Conservation (phyloP, 2,329 filamentous ascomycete species). For the Clarireedia sp. region DNA sequence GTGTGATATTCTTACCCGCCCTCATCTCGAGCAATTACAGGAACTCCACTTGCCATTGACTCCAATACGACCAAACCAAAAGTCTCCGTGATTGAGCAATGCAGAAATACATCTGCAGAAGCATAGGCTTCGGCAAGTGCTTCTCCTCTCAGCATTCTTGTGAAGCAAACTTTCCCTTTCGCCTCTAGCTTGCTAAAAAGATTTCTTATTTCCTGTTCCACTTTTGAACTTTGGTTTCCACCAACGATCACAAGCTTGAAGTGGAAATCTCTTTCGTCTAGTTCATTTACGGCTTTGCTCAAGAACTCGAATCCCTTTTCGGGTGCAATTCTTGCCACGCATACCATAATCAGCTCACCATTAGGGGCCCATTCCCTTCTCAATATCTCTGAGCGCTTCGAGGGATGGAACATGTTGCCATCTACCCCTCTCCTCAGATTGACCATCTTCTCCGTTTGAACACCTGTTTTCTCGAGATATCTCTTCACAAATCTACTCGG, state of each 20-base stretch:
- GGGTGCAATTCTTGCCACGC: conserved; percentile 57
- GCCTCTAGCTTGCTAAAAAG: conserved; percentile 45
- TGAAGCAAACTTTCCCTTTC: conserved; percentile 53
- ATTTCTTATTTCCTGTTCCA: conserved; percentile 53
- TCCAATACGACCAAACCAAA: conserved; percentile 65
- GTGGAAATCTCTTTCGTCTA: conserved; percentile 46
- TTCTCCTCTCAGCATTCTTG: conserved; percentile 54
- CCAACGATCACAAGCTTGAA: conserved; percentile 63
- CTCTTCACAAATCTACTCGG: conserved; percentile 54
- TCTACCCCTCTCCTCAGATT: conserved; percentile 58
- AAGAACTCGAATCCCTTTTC: conserved; percentile 67
- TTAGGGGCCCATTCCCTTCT: conserved; percentile 49
- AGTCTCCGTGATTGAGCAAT: conserved; percentile 63
- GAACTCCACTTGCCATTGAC: conserved; percentile 62
- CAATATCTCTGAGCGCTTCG: conserved; percentile 42
- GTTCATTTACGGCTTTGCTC: conserved; percentile 43
- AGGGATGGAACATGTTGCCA: conserved; percentile 52
- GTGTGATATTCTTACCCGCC: conserved; percentile 34
- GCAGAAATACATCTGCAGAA: conserved; percentile 60
- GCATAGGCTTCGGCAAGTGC: conserved; percentile 59
- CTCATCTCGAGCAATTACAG: conserved; percentile 60
- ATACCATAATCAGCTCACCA: conserved; percentile 57
- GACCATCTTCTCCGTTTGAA: conserved; percentile 49
- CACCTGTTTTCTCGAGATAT: conserved; percentile 51
- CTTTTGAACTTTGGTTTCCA: conserved; percentile 55